Evolutionary conservation across 2,329 filamentous ascomycete genomes (phyloP), one percentile per base, ranked within the genome.

Genomic region (Hypoxylon sp.): DNA sequence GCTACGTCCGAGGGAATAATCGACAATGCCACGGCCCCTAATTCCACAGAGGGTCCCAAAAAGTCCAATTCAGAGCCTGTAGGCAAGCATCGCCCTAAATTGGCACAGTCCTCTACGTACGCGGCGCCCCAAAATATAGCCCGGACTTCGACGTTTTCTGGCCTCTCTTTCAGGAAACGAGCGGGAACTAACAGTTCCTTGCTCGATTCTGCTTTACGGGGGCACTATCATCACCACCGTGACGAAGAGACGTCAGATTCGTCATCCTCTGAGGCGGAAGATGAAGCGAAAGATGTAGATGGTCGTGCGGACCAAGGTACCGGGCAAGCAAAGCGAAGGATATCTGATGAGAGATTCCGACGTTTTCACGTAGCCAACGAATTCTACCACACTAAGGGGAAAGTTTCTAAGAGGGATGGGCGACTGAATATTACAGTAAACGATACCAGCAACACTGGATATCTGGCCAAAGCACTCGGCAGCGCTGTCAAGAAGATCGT

Each of bases 391-490:
- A 89, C 86, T 1, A 85, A 81, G 60, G 88, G 88, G 20, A 85
- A 79, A 60, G 82, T 91, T 1, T 86, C 82, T 2, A 88, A 85
- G 71, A 81, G 77, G 42, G 89, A 92, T 70, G 90, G 90, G 0
- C 81, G 90, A 18, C 74, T 93, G 45, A 86, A 85, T 60, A 90
- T 93, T 60, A 88, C 86, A 3, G 81, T 92, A 67, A 87, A 88
- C 49, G 89, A 92, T 69, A 88, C 84, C 1, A 82, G 82, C 53
- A 86, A 88, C 63, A 87, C 79, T 1, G 89, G 89, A 9, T 91
- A 91, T 65, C 78, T 92, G 21, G 88, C 88, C 38, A 91, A 92
- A 69, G 88, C 88, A 2, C 77, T 93, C 0, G 89, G 88, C 2
- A 81, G 83, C 1, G 84, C 85, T 3, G 79, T 89, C 40, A 78